Evolutionary conservation across 2,329 filamentous ascomycete species (phyloP).

Genomic region (Coleophoma cylindrospora): DNA sequence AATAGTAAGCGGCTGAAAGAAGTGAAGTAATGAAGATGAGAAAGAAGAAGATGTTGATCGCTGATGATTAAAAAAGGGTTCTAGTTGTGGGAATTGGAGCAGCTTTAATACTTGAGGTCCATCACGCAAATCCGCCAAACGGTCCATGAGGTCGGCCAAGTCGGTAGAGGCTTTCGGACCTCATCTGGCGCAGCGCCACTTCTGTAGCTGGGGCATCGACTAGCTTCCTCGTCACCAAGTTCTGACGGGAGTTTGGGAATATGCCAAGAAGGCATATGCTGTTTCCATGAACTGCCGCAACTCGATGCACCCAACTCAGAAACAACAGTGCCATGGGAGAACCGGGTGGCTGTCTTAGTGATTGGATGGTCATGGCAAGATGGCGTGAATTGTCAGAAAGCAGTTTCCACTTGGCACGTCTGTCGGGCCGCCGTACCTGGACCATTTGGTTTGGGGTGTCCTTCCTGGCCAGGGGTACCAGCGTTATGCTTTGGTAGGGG

Average conservation of each 20-base stretch:
- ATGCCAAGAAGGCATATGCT: conserved; percentile 8
- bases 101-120: conserved; percentile 18
- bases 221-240: neutral
- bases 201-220: neutral
- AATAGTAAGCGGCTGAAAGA: conserved; percentile 21
- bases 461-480: neutral
- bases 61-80: conserved; percentile 16
- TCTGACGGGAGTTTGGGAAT: neutral
- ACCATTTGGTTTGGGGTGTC: neutral
- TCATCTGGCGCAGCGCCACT: neutral
- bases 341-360: neutral
- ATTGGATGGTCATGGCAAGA: neutral
- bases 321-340: neutral
- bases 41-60: conserved; percentile 18
- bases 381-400: neutral
- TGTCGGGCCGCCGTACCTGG: neutral
- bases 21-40: conserved; percentile 8
- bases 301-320: neutral
- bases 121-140: neutral
- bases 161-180: neutral
- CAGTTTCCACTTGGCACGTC: neutral
- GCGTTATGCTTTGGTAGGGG: neutral
- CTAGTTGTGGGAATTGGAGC: conserved; percentile 8
- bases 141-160: too few species aligned
- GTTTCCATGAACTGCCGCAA: neutral